These are phyloP conservation scores for Tolypocladium amazonense DNA, from an alignment of 2,329 filamentous ascomycete species.

Conservation along the genomic window DNA sequence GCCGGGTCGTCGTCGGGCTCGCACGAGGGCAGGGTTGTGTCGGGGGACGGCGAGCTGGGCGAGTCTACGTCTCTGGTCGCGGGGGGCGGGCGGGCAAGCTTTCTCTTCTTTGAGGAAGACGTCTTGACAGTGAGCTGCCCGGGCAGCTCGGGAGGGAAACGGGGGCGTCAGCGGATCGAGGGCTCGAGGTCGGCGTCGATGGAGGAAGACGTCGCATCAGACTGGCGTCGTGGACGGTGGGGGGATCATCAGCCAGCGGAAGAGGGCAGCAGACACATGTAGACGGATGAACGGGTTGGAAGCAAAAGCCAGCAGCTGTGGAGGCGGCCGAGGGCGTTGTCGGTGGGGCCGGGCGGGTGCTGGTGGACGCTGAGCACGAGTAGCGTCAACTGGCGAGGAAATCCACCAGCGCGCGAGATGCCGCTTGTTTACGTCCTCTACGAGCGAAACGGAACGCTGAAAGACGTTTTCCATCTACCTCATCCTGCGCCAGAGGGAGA, in stretches of 20 bases:
- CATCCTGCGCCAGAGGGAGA: background rate
- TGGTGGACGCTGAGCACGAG: background rate
- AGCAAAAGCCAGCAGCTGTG: background rate
- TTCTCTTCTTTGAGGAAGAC: slow-evolving; percentile 67
- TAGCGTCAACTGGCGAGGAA: background rate
- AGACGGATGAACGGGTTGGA: slow-evolving; percentile 1
- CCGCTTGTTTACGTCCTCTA: too few species aligned
- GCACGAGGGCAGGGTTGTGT: slow-evolving; percentile 41
- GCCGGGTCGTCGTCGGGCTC: slow-evolving; percentile 38
- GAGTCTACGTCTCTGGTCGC: slow-evolving; percentile 30
- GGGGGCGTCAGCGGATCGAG: background rate
- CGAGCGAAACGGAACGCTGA: too few species aligned
- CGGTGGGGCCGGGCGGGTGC: background rate
- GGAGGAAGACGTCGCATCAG: slow-evolving; percentile 1
- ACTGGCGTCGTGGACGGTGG: background rate
- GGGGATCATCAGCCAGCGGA: slow-evolving; percentile 1
- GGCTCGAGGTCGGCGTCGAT: background rate
- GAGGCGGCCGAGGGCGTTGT: background rate
- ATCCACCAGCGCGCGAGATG: too few species aligned
- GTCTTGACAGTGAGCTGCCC: slow-evolving; percentile 60
- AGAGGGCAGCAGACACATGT: slow-evolving; percentile 4
- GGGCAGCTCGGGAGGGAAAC: slow-evolving; percentile 40
- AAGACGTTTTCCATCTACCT: too few species aligned
- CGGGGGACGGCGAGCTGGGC: slow-evolving; percentile 25
- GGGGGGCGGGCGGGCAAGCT: slow-evolving; percentile 39